Conservation (phyloP, 2,329 filamentous ascomycete species). For the Alternaria gaisen region DNA sequence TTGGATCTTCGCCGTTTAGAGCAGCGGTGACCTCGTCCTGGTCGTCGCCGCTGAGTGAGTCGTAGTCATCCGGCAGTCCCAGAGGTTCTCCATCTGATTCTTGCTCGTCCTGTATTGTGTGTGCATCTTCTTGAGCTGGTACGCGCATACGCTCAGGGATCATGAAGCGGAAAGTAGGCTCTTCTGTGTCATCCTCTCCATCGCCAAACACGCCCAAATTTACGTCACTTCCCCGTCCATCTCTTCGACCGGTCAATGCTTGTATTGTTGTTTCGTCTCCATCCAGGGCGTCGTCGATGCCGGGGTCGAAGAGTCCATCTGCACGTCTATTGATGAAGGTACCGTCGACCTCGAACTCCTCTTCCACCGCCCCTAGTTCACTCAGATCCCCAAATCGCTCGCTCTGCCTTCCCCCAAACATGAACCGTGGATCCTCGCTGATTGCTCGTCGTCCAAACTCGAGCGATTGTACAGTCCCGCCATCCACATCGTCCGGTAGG, state of each 20-base stretch:
- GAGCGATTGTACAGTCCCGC: slow-evolving; percentile 59
- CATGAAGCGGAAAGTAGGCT: slow-evolving; percentile 51
- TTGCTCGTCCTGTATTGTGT: slow-evolving; percentile 18
- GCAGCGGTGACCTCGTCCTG: slow-evolving; percentile 32
- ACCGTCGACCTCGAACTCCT: slow-evolving; percentile 54
- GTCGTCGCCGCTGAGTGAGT: slow-evolving; percentile 26
- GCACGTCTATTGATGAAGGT: slow-evolving; percentile 48
- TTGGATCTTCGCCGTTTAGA: slow-evolving; percentile 36
- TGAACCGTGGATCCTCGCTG: slow-evolving; percentile 51
- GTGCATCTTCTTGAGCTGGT: slow-evolving; percentile 24
- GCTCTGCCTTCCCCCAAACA: slow-evolving; percentile 58
- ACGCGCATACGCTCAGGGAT: slow-evolving; percentile 48
- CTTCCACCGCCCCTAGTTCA: slow-evolving; percentile 45
- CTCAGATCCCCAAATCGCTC: slow-evolving; percentile 61
- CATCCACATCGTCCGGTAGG: slow-evolving; percentile 48
- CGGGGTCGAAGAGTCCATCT: slow-evolving; percentile 52
- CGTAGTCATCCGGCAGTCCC: slow-evolving; percentile 37
- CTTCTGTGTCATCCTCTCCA: slow-evolving; percentile 44
- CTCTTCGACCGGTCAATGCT: slow-evolving; percentile 41
- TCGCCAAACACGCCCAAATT: slow-evolving; percentile 47
- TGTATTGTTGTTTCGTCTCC: slow-evolving; percentile 43
- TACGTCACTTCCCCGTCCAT: slow-evolving; percentile 42
- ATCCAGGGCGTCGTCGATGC: slow-evolving; percentile 45
- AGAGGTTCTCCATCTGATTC: slow-evolving; percentile 22
- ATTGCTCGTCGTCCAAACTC: slow-evolving; percentile 55